Conservation (phyloP, 1,284 basidiomycete species). For the Hemileia vastatrix region DNA sequence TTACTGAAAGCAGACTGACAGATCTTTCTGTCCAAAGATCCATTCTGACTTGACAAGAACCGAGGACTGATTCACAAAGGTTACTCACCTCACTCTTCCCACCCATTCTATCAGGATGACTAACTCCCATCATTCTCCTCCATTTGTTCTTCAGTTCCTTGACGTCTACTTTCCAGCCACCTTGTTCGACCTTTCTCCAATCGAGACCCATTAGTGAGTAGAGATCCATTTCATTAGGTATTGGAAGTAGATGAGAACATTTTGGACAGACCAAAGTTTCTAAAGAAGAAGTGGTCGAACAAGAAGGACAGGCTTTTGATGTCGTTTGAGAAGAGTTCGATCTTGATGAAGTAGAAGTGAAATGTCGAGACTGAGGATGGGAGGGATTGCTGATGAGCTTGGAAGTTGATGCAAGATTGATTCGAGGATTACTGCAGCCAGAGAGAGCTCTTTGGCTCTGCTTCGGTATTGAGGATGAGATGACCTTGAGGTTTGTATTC, state of each 20-base stretch:
- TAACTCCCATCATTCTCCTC: conserved; percentile 36
- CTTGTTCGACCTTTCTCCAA: conserved; percentile 22
- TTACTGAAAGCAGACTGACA: no score
- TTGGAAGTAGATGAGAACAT: conserved; percentile 33
- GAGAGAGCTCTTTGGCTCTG: no score
- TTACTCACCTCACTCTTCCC: conserved; percentile 26
- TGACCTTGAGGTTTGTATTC: no score
- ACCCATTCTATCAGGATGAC: conserved; percentile 39
- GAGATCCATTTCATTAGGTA: conserved; percentile 32
- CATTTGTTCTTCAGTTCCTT: conserved; percentile 34
- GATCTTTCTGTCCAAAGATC: no score
- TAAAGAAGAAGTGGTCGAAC: neutral
- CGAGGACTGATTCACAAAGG: neutral
- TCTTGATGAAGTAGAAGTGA: neutral
- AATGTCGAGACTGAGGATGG: no score
- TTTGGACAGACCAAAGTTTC: neutral
- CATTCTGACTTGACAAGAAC: neutral
- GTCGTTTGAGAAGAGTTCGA: neutral
- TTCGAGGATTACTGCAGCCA: no score
- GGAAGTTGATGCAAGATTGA: no score
- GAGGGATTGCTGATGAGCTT: no score
- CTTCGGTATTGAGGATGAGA: no score
- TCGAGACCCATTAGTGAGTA: conserved; percentile 36
- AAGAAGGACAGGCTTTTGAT: neutral
- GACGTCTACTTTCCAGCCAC: conserved; percentile 35